phyloP scores from a whole-genome alignment of 768 basidiomycete genomes.

The Candolleomyces aberdarensis region DNA sequence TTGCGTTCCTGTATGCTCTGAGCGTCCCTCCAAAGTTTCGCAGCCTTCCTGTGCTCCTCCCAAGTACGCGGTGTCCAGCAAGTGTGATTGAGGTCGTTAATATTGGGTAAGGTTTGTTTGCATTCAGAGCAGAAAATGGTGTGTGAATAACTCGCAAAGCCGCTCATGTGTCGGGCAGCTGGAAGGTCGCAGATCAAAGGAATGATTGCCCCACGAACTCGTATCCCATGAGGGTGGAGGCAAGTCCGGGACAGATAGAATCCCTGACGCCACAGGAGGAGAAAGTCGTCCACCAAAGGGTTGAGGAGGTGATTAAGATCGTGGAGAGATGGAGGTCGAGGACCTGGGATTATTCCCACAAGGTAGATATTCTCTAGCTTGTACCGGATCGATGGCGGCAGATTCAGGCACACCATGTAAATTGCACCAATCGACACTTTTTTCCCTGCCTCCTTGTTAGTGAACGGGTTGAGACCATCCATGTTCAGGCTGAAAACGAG shows the following conservation, averaged over 20 bases:
- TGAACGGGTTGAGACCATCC: slow-evolving; percentile 31
- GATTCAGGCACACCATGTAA: slow-evolving; percentile 27
- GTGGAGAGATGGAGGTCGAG: slow-evolving; percentile 20
- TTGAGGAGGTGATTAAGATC: slow-evolving; percentile 32
- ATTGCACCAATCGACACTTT: slow-evolving; percentile 17
- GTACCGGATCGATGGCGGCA: slow-evolving; percentile 24
- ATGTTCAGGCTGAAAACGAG: slow-evolving; percentile 22
- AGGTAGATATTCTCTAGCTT: slow-evolving; percentile 17
- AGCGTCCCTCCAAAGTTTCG: slow-evolving; percentile 6
- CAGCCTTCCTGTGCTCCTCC: neutral
- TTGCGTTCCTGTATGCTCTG: slow-evolving; percentile 3
- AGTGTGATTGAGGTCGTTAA: neutral
- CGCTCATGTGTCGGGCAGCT: slow-evolving; percentile 22
- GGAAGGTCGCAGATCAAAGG: slow-evolving; percentile 30
- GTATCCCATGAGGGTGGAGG: slow-evolving; percentile 13
- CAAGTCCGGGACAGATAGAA: slow-evolving; percentile 19
- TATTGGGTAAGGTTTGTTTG: neutral
- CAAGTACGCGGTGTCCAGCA: neutral
- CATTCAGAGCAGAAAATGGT: slow-evolving; percentile 11
- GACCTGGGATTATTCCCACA: slow-evolving; percentile 17
- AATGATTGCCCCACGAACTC: slow-evolving; percentile 9
- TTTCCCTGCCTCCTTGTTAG: slow-evolving; percentile 21
- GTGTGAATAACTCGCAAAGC: slow-evolving; percentile 14
- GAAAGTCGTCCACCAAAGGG: slow-evolving; percentile 32
- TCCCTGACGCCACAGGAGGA: slow-evolving; percentile 25